Percentiles rank a stretch among this genome's conserved stretches.
phyloP scores from a whole-genome alignment of 2,329 filamentous ascomycete species.

The Allantophomopsis cytisporea region DNA sequence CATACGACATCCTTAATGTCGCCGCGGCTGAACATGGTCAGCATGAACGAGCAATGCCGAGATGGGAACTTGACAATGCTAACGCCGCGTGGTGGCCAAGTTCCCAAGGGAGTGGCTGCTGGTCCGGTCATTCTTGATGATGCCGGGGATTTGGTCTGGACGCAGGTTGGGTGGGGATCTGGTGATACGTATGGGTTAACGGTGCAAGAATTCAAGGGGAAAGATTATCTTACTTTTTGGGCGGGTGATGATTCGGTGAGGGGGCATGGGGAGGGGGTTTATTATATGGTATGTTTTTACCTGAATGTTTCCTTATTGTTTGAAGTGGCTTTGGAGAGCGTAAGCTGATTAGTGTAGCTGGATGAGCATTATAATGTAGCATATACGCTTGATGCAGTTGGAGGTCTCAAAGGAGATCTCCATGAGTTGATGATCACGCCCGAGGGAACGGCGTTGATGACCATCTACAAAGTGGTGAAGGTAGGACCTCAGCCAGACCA shows the following conservation, averaged over 20 bases:
- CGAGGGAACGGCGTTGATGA: constrained; percentile 26
- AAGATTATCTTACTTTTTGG: constrained; percentile 33
- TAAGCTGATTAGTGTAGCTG: constrained; percentile 4
- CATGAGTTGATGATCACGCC: constrained; percentile 29
- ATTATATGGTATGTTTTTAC: constrained; percentile 26
- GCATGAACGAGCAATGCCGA: constrained; percentile 20
- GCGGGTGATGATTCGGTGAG: constrained; percentile 27
- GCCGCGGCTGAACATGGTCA: constrained; percentile 20
- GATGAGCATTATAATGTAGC: constrained; percentile 18
- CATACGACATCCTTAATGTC: constrained; percentile 18
- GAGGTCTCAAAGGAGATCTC: constrained; percentile 24
- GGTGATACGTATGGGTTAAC: constrained; percentile 29
- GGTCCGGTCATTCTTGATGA: constrained; percentile 29
- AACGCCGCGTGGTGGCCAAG: constrained; percentile 2
- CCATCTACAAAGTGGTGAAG: constrained; percentile 22
- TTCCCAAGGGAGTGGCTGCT: constrained; percentile 18
- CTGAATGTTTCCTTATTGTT: too few species aligned
- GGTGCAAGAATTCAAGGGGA: constrained; percentile 26
- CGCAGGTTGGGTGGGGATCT: constrained; percentile 14
- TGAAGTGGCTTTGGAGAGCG: too few species aligned
- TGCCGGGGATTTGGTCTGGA: constrained; percentile 30
- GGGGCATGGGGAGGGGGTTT: constrained; percentile 29
- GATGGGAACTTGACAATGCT: constrained; percentile 27
- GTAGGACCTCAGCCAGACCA: constrained; percentile 23
- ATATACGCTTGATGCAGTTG: constrained; percentile 21